Evolutionary conservation across 495 filamentous ascomycete species (phyloP).

Genomic region (Bathelium albidoporum): DNA sequence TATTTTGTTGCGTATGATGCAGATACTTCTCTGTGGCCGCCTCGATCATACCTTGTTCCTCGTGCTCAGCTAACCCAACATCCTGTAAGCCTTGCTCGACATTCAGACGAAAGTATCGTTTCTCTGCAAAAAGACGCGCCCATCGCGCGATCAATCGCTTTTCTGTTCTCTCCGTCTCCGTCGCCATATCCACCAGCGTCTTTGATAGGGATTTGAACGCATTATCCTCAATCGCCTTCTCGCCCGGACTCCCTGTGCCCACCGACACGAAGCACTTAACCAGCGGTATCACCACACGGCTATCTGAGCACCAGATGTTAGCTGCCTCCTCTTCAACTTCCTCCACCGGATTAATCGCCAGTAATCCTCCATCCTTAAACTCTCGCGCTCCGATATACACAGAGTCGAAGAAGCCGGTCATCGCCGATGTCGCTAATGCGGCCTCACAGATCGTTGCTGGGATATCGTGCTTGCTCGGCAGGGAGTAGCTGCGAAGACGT

Average conservation of each 20-base stretch:
- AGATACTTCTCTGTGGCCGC: slow-evolving; percentile 36
- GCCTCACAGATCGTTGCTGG: slow-evolving; percentile 35
- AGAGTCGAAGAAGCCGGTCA: slow-evolving; percentile 34
- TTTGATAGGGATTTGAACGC: slow-evolving; percentile 14
- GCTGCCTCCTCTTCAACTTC: slow-evolving; percentile 30
- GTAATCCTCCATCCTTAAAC: slow-evolving; percentile 38
- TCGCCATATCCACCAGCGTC: slow-evolving; percentile 23
- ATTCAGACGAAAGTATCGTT: slow-evolving; percentile 36
- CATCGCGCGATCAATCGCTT: slow-evolving; percentile 25
- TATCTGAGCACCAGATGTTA: slow-evolving; percentile 32
- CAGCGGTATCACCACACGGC: slow-evolving; percentile 25
- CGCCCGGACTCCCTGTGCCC: slow-evolving; percentile 31
- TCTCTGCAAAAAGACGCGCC: neutral
- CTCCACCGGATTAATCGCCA: slow-evolving; percentile 36
- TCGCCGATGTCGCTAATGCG: slow-evolving; percentile 39
- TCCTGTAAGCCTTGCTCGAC: slow-evolving; percentile 35
- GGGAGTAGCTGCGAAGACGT: slow-evolving; percentile 37
- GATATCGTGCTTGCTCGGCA: slow-evolving; percentile 31
- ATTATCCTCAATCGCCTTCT: slow-evolving; percentile 24
- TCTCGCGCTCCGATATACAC: slow-evolving; percentile 28
- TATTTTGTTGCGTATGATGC: neutral
- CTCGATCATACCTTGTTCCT: slow-evolving; percentile 30
- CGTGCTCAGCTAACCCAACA: slow-evolving; percentile 34
- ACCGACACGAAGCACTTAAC: slow-evolving; percentile 37
- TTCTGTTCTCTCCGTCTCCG: slow-evolving; percentile 29